phyloP scores from a whole-genome alignment of 176 grass and related monocot species.

The Juncus inflexus region DNA sequence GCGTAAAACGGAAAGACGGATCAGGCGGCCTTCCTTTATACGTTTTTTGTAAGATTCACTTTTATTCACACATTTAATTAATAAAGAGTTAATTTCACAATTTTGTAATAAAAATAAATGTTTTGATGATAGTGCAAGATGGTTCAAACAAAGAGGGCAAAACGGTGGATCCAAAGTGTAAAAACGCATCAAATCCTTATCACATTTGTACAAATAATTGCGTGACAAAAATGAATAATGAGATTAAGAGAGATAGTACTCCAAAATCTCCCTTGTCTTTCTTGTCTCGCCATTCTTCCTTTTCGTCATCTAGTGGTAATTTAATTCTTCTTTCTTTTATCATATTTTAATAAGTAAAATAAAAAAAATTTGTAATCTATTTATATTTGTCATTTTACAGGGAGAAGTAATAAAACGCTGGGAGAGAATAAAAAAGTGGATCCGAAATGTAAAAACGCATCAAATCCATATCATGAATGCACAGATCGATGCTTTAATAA shows the following conservation, averaged over 20 bases:
- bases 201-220: conserved; percentile 77
- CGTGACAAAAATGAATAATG: conserved; percentile 39
- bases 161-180: conserved; percentile 63
- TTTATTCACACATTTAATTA: no score
- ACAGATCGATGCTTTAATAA: conserved; percentile 43
- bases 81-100: no score
- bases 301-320: neutral
- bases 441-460: conserved; percentile 46
- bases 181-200: conserved; percentile 72
- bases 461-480: conserved; percentile 76
- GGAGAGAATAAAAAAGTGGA: conserved; percentile 39
- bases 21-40: conserved; percentile 70
- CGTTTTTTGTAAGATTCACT: conserved; percentile 49
- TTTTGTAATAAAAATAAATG: no score
- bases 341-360: no score
- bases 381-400: no score
- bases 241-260: conserved; percentile 17
- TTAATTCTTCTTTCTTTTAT: no score
- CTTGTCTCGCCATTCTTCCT: conserved; percentile 10
- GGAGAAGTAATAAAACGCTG: no score
- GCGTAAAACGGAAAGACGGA: conserved; percentile 38
- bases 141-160: conserved; percentile 8
- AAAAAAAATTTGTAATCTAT: neutral
- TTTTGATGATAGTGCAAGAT: neutral
- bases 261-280: conserved; percentile 36